Evolutionary conservation across 148 eudicot species (phyloP).

Genomic region (Vaccinium corymbosum): DNA sequence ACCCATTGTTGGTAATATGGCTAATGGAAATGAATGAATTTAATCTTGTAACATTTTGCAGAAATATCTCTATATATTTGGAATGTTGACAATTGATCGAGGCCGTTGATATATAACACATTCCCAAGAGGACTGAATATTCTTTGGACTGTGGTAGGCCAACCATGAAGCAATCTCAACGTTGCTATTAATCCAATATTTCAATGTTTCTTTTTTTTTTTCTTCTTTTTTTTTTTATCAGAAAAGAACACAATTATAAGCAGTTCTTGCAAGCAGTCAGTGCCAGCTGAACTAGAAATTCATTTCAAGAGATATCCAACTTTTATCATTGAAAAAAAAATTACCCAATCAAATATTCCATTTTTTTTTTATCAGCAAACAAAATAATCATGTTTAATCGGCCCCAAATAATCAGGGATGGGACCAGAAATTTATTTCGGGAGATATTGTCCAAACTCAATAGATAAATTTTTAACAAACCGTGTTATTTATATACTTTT

Average conservation of each 20-base stretch:
- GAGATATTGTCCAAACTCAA: no score
- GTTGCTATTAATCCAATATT: background rate
- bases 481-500: no score
- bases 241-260: background rate
- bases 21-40: background rate
- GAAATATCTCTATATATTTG: background rate
- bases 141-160: background rate
- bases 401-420: no score
- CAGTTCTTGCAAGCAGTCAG: background rate
- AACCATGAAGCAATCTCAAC: background rate
- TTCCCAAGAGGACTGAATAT: background rate
- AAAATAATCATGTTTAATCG: no score
- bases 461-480: no score
- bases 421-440: no score
- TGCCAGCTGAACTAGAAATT: no score
- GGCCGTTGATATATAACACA: background rate
- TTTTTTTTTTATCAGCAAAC: no score
- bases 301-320: background rate
- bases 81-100: background rate
- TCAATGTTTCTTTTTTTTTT: background rate
- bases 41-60: background rate
- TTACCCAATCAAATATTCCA: no score
- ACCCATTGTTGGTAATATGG: background rate
- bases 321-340: no score
- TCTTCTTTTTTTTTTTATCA: background rate